Conservation (phyloP, 2,329 filamentous ascomycete species). For the Leptographium galeiforme region DNA sequence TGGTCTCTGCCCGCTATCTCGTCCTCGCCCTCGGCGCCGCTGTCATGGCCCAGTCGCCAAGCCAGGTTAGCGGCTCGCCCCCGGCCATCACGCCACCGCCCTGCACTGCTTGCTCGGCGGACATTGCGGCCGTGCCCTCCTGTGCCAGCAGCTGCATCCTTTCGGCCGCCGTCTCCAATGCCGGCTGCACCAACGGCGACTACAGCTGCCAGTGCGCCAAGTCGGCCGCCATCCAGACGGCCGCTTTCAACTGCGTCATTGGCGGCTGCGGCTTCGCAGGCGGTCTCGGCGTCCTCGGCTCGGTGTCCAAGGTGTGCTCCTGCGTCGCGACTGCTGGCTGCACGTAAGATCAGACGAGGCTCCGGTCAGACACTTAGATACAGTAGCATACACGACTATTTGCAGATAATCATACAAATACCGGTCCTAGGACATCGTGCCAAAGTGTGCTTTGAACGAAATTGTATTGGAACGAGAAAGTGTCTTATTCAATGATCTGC, state of each 20-base stretch:
- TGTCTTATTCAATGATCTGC: too few species aligned
- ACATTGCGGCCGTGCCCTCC: not conserved
- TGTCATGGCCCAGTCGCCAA: too few species aligned
- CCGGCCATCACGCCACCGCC: not conserved
- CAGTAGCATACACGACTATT: too few species aligned
- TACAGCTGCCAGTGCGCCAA: conserved; percentile 5
- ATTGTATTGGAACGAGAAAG: too few species aligned
- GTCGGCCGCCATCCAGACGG: not conserved
- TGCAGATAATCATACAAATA: too few species aligned
- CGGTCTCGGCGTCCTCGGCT: not conserved
- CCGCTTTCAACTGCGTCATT: conserved; percentile 5
- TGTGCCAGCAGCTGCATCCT: conserved; percentile 1
- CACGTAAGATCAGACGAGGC: not conserved
- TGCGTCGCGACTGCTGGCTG: conserved; percentile 1
- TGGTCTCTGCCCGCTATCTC: too few species aligned
- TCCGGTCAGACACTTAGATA: too few species aligned
- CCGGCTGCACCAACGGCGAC: not conserved
- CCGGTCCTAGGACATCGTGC: too few species aligned
- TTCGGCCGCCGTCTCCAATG: conserved; percentile 1
- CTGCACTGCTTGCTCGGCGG: not conserved
- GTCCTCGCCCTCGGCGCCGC: too few species aligned
- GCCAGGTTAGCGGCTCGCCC: not conserved
- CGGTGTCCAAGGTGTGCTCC: not conserved
- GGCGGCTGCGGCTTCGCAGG: not conserved
- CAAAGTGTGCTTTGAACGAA: too few species aligned